These are phyloP conservation scores for Sedum album DNA, from an alignment of 164 flowering plant species.

Conservation along the genomic window DNA sequence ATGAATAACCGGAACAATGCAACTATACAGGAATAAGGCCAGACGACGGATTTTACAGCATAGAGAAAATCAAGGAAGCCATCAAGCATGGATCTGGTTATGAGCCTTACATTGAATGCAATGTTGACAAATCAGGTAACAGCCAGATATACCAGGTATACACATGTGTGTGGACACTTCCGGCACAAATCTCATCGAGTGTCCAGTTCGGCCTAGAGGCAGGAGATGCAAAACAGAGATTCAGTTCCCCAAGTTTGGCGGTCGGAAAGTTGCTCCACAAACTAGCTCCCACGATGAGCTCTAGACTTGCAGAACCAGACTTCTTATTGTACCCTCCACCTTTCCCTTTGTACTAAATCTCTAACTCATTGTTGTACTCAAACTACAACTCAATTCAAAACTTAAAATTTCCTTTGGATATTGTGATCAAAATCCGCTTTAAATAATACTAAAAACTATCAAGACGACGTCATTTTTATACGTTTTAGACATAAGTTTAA, in stretches of 20 bases:
- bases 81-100: background rate
- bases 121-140: constrained; percentile 6
- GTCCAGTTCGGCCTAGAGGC: constrained; percentile 6
- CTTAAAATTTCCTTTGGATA: background rate
- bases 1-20: background rate
- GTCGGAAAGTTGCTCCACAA: background rate
- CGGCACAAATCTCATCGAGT: constrained; percentile 4
- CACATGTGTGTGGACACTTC: background rate
- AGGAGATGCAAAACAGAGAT: background rate
- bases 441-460: too few relatives aligned
- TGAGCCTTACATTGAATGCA: constrained; percentile 8
- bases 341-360: background rate
- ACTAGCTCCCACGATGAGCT: background rate
- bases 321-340: background rate
- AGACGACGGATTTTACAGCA: constrained; percentile 7
- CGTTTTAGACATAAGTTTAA: too few relatives aligned
- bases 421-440: too few relatives aligned
- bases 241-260: constrained; percentile 5
- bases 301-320: background rate
- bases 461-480: too few relatives aligned
- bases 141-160: constrained; percentile 7
- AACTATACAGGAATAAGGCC: constrained; percentile 2
- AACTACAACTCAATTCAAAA: background rate
- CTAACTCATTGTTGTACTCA: background rate
- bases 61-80: constrained; percentile 1